Evolutionary conservation across 2,329 filamentous ascomycete genomes (phyloP), one percentile per base, ranked within the genome.

Genomic region (Colletotrichum cuscutae): DNA sequence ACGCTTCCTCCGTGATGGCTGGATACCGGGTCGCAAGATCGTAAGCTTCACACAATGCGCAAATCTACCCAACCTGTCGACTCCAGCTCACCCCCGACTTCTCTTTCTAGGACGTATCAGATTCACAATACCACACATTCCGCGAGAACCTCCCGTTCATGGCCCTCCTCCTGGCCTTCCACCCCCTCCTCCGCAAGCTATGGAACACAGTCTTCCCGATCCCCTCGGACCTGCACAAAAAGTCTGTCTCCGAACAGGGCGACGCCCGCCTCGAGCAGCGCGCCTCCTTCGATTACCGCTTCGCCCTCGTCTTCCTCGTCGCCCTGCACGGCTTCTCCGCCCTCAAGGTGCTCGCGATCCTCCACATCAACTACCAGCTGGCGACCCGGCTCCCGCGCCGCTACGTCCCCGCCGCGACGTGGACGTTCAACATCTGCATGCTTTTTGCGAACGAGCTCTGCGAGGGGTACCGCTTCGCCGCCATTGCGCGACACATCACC

Each of bases 1-100:
- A 74, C 85, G 86, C 72, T 86, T 92, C 52, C 89, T 99, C 19
- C 91, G 91, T 2, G 88, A 91, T 9, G 97, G 97, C 77, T 99
- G 97, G 97, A 93, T 99, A 70, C 93, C 93, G 8, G 96, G 96
- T 30, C 93, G 96, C 72, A 94, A 94, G 88, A 94, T 98, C 75
- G 93, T 95, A 87, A 78, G 90, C 81, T 37, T 35, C 46, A 32
- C 56, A 49, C 60, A 15, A 32, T 28, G 42, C 26, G 7, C 65
- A n/a, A 5, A 26, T 52, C 46, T 32, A 11, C 49, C 24, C 64
- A 72, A 72, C 65, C 76, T 69, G 53, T 37, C n/a, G 56, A 52
- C 60, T 59, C 37, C 5, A 46, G 32, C 42, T 49, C 42, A 61
- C 54, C 13, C 19, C n/a, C 3, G 26, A n/a, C 54, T 12, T 26